Percentiles rank a stretch among this genome's conserved stretches.
Evolutionary conservation across 202 grass and related monocot species (phyloP).

Genomic region (Carex arenaria): DNA sequence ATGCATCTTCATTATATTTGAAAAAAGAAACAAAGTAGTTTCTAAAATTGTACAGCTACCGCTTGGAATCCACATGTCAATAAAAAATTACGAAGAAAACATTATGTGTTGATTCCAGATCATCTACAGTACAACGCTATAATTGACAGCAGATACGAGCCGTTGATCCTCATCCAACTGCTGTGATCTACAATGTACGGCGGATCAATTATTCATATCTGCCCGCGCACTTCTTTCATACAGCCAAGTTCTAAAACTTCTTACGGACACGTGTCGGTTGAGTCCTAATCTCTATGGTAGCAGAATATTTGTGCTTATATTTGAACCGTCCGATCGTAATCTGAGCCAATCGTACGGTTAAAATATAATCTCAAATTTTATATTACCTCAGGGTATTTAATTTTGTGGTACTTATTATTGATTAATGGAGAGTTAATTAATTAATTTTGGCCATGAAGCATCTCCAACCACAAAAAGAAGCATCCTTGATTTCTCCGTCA

Average conservation of each 20-base stretch:
- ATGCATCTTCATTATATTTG: no score
- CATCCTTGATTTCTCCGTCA: conserved; percentile 61
- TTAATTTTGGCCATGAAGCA: neutral
- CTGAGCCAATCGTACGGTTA: no score
- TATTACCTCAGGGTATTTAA: no score
- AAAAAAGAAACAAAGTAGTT: no score
- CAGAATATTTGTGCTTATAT: no score
- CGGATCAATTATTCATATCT: neutral
- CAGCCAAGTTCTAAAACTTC: neutral
- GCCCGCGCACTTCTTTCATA: neutral
- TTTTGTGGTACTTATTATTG: neutral
- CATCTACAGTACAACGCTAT: neutral
- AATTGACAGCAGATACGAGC: neutral
- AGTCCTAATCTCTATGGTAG: no score
- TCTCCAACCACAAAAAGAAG: conserved; percentile 4
- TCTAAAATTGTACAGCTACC: no score
- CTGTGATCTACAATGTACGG: neutral
- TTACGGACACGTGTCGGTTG: neutral
- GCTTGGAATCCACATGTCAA: neutral
- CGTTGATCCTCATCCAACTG: neutral
- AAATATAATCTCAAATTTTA: no score
- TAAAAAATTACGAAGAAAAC: neutral
- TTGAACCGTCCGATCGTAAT: no score
- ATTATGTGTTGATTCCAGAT: neutral
- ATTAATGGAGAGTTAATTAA: neutral